Evolutionary conservation across 2,329 filamentous ascomycete species (phyloP).

Genomic region (Colletotrichum musae): DNA sequence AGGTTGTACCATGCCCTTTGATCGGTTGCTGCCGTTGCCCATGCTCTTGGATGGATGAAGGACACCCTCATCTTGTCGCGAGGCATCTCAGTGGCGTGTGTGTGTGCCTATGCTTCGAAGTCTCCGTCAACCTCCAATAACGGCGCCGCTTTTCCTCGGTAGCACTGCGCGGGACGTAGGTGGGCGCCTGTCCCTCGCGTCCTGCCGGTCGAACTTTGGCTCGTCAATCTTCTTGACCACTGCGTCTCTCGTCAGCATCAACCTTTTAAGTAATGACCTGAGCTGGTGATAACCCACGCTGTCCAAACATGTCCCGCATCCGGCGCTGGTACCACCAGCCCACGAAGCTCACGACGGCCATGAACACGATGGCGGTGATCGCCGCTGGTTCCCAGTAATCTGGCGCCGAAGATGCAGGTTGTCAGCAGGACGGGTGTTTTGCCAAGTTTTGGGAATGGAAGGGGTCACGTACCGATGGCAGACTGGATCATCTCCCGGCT

Average conservation of each 20-base stretch:
- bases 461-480: slow-evolving; percentile 3
- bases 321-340: slow-evolving; percentile 49
- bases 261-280: neutral
- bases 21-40: too few species aligned
- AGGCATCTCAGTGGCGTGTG: neutral
- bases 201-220: slow-evolving; percentile 6
- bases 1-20: too few species aligned
- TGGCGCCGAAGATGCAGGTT: neutral
- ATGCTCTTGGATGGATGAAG: too few species aligned
- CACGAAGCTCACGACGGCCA: slow-evolving; percentile 44
- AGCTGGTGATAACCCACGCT: neutral
- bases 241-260: neutral
- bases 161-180: neutral
- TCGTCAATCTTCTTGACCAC: slow-evolving; percentile 20
- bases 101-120: neutral
- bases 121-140: neutral
- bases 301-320: slow-evolving; percentile 44
- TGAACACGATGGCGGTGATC: slow-evolving; percentile 45
- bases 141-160: neutral
- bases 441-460: neutral
- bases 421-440: neutral
- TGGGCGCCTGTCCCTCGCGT: slow-evolving; percentile 1
- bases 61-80: too few species aligned
- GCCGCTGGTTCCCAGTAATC: slow-evolving; percentile 43
- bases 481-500: slow-evolving; percentile 41